These are phyloP conservation scores for Oryza longistaminata DNA, from an alignment of 176 grass and related monocot species.

Conservation along the genomic window DNA sequence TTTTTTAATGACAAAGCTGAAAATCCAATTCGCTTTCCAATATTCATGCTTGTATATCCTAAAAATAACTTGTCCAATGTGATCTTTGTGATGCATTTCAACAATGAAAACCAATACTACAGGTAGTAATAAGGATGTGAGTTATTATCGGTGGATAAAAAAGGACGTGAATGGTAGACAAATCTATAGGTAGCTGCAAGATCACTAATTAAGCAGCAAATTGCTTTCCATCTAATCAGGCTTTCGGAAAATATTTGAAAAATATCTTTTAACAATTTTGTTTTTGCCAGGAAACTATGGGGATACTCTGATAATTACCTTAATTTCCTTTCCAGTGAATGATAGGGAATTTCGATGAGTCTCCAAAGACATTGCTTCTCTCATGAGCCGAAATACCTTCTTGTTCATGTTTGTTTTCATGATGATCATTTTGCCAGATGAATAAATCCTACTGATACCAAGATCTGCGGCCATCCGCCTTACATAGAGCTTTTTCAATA, in stretches of 20 bases:
- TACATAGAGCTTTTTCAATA: slow-evolving; percentile 93
- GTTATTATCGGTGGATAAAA: not conserved
- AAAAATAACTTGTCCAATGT: not conserved
- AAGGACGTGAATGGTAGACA: not conserved
- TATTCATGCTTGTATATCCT: not conserved
- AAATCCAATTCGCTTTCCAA: not conserved
- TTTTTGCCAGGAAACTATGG: not conserved
- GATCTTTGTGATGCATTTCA: not conserved
- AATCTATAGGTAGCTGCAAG: not conserved
- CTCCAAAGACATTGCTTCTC: slow-evolving; percentile 77
- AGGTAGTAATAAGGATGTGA: not conserved
- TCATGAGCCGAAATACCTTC: slow-evolving; percentile 88
- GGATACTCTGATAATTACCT: slow-evolving; percentile 50
- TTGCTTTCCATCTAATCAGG: not conserved
- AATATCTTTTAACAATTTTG: slow-evolving; percentile 6
- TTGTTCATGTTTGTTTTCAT: slow-evolving; percentile 87
- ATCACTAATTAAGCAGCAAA: not conserved
- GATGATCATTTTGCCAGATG: slow-evolving; percentile 65
- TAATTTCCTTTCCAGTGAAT: slow-evolving; percentile 74
- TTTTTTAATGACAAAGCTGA: not conserved
- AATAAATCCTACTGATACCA: slow-evolving; percentile 76
- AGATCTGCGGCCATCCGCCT: slow-evolving; percentile 90
- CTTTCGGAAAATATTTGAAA: not conserved
- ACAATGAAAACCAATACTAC: not conserved
- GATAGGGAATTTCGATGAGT: slow-evolving; percentile 62